A percentile compares a stretch with the other conserved stretches of the same genome.
These are phyloP conservation scores for Clonostachys chloroleuca DNA, from an alignment of 2,329 filamentous ascomycete genomes.

Conservation along the genomic window DNA sequence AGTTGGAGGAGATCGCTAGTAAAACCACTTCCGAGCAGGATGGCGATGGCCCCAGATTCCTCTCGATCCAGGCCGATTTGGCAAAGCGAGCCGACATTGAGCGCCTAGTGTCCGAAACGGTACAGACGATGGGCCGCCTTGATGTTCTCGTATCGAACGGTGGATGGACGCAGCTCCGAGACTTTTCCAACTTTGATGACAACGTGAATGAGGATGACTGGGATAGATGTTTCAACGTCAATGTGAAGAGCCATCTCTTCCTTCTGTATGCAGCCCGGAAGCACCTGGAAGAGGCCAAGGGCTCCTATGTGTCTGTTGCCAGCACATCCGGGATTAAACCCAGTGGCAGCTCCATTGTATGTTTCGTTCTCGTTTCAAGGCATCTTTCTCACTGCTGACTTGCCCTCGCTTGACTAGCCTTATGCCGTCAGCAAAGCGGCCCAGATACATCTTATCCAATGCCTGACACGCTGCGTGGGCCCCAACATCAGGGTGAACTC, in stretches of 20 bases:
- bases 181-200: slow-evolving; percentile 42
- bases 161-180: slow-evolving; percentile 44
- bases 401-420: no score
- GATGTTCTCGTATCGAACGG: slow-evolving; percentile 77
- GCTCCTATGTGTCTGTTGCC: slow-evolving; percentile 57
- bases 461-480: no score
- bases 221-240: slow-evolving; percentile 55
- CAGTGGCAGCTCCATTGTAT: slow-evolving; percentile 53
- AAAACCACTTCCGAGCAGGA: no score
- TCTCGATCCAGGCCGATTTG: no score
- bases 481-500: no score
- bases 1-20: no score
- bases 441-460: slow-evolving; percentile 44
- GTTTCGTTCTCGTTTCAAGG: slow-evolving; percentile 1
- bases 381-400: no score
- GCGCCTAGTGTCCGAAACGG: no score
- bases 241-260: slow-evolving; percentile 59
- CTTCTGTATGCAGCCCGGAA: slow-evolving; percentile 49
- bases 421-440: slow-evolving; percentile 56
- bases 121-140: slow-evolving; percentile 23
- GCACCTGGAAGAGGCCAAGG: slow-evolving; percentile 49
- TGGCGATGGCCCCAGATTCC: no score
- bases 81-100: no score
- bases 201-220: slow-evolving; percentile 53
- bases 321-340: slow-evolving; percentile 59